A percentile compares a stretch with the other conserved stretches of the same genome.
These are phyloP conservation scores for Stemphylium lycopersici DNA, from an alignment of 2,329 filamentous ascomycete species.

Conservation along the genomic window DNA sequence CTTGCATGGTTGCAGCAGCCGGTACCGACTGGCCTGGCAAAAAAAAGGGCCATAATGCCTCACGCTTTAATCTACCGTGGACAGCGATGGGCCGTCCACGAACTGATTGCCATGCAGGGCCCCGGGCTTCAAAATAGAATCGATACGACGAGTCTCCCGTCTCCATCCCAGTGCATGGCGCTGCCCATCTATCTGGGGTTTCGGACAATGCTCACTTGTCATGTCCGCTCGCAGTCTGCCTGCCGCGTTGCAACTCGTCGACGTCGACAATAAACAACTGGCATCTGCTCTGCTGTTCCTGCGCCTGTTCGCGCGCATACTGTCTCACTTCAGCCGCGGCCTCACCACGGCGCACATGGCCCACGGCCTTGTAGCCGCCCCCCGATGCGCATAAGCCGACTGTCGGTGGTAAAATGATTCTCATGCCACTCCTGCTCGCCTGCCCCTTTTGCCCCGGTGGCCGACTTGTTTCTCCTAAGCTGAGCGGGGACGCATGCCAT, in stretches of 20 bases:
- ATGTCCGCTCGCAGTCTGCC: constrained; percentile 1
- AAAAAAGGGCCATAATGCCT: neutral
- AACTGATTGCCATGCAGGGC: neutral
- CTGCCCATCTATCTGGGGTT: constrained; percentile 1
- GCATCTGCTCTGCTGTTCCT: constrained; percentile 7
- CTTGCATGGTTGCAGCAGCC: constrained; percentile 5
- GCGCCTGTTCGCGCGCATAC: constrained; percentile 15
- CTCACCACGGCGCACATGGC: neutral
- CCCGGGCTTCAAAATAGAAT: neutral
- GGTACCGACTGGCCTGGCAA: neutral
- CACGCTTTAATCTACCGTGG: neutral
- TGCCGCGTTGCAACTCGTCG: constrained; percentile 7
- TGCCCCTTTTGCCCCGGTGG: constrained; percentile 8
- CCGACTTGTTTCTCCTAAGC: constrained; percentile 14
- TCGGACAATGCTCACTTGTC: neutral
- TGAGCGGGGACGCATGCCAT: constrained; percentile 8
- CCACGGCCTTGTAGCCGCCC: constrained; percentile 16
- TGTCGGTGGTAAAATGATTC: neutral
- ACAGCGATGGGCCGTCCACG: neutral
- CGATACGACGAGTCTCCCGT: neutral
- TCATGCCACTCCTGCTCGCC: neutral
- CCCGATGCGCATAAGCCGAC: constrained; percentile 7
- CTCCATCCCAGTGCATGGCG: neutral
- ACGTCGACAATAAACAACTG: neutral
- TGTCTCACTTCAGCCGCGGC: constrained; percentile 16